A percentile compares a stretch with the other conserved stretches of the same genome.
Conservation (phyloP, 108 stramenopile genomes). For the Fragilaria radians region DNA sequence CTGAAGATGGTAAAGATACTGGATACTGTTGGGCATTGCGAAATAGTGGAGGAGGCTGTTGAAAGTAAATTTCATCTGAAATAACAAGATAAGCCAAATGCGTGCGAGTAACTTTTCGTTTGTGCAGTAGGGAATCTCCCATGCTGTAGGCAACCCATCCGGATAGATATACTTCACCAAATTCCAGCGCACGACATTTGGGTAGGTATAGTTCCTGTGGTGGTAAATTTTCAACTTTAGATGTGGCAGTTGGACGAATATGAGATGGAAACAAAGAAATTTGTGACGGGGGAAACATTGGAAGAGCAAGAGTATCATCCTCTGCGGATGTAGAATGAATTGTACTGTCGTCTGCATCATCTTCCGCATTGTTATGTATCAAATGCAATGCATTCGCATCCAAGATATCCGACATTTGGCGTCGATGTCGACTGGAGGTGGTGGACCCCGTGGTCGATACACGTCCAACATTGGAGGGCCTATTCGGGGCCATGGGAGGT, state of each 20-base stretch:
- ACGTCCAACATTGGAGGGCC: background rate
- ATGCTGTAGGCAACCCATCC: background rate
- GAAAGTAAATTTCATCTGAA: background rate
- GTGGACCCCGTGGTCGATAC: background rate
- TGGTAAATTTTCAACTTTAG: background rate
- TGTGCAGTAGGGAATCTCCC: background rate
- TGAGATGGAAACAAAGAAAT: no score
- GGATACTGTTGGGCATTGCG: background rate
- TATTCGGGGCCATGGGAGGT: background rate
- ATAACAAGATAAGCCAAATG: background rate
- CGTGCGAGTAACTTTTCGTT: background rate
- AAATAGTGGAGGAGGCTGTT: background rate
- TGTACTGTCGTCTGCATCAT: background rate
- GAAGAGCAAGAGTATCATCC: background rate
- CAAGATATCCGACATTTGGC: background rate
- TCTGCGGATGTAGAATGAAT: background rate
- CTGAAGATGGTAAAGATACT: background rate
- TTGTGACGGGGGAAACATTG: no score
- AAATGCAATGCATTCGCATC: background rate
- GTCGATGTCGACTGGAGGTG: background rate
- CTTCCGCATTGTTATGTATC: background rate
- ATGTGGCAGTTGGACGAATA: no score
- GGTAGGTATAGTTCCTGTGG: background rate
- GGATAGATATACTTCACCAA: background rate
- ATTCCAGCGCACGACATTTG: background rate